Percentiles rank a stretch among this genome's conserved stretches.
phyloP scores from a whole-genome alignment of 2,329 filamentous ascomycete species.

The Polytolypa hystricis region DNA sequence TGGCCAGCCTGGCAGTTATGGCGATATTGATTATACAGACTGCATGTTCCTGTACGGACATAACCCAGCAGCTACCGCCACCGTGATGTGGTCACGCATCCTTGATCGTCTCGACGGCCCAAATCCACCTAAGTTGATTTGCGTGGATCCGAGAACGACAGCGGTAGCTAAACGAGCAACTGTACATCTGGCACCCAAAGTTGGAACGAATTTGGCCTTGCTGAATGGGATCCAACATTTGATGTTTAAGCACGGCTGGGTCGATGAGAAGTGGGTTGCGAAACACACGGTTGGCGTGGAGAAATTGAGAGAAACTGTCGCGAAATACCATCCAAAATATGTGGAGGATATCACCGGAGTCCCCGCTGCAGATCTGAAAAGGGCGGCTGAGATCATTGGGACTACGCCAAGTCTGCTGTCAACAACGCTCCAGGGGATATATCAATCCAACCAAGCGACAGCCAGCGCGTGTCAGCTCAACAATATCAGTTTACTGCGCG shows the following conservation, averaged over 20 bases:
- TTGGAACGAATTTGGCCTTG: conserved; percentile 28
- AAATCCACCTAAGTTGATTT: conserved; percentile 25
- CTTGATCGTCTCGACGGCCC: conserved; percentile 26
- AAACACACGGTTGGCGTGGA: conserved; percentile 21
- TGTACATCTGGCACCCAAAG: conserved; percentile 24
- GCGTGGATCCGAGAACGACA: conserved; percentile 26
- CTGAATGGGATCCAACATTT: conserved; percentile 30
- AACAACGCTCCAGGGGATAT: conserved; percentile 30
- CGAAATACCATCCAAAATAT: conserved; percentile 21
- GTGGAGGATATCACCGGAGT: conserved; percentile 29
- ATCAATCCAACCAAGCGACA: conserved; percentile 32
- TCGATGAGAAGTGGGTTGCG: conserved; percentile 21
- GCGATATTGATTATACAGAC: conserved; percentile 27
- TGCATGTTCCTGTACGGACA: conserved; percentile 30
- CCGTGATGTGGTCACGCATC: conserved; percentile 27
- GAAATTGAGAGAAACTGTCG: conserved; percentile 18
- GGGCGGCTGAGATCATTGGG: conserved; percentile 25
- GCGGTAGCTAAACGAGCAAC: conserved; percentile 25
- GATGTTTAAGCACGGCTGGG: conserved; percentile 26
- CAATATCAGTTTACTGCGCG: conserved; percentile 30
- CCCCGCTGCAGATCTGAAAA: conserved; percentile 17
- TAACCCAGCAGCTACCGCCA: conserved; percentile 28
- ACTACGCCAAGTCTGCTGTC: conserved; percentile 23
- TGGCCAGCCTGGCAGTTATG: conserved; percentile 28
- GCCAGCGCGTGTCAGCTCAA: conserved; percentile 31